Percentiles rank a stretch among this genome's conserved stretches.
Conservation (phyloP, 2,329 filamentous ascomycete genomes). For the Gaeumannomyces tritici region DNA sequence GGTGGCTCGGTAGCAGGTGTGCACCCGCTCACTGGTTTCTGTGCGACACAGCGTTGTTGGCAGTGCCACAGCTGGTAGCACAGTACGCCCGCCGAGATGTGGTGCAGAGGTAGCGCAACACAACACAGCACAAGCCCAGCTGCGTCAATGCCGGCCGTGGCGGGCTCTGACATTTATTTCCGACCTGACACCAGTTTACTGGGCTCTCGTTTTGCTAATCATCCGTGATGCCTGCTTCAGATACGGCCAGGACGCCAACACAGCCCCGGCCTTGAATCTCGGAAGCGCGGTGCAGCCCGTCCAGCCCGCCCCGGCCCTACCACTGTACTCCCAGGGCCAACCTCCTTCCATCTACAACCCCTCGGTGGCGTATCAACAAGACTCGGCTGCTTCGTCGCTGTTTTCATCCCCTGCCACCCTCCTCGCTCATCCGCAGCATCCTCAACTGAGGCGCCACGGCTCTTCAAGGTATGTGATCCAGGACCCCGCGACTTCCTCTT, state of each 20-base stretch:
- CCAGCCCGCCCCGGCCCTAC: conserved; percentile 40
- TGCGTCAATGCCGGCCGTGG: conserved; percentile 5
- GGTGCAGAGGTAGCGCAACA: conserved; percentile 24
- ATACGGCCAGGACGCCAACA: conserved; percentile 45
- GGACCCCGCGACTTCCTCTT: not conserved
- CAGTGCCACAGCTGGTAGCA: conserved; percentile 28
- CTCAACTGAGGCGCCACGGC: conserved; percentile 43
- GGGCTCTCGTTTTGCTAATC: conserved; percentile 9
- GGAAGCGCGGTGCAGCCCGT: conserved; percentile 39
- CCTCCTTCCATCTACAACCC: conserved; percentile 32
- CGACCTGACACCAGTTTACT: not conserved
- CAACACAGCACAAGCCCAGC: conserved; percentile 20
- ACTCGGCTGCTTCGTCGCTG: conserved; percentile 32
- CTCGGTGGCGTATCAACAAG: conserved; percentile 37
- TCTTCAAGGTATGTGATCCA: conserved; percentile 40
- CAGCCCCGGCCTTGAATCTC: conserved; percentile 38
- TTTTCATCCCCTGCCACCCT: conserved; percentile 34
- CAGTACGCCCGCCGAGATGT: conserved; percentile 7
- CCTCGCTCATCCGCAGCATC: conserved; percentile 38
- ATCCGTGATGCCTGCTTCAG: conserved; percentile 29
- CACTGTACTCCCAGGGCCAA: conserved; percentile 35
- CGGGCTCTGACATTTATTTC: not conserved
- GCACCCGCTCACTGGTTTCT: conserved; percentile 20
- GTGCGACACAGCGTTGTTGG: conserved; percentile 33
- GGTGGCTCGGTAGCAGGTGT: not conserved